A percentile compares a stretch with the other conserved stretches of the same genome.
phyloP scores from a whole-genome alignment of 495 filamentous ascomycete genomes.

The Chaetomium cochliodes region DNA sequence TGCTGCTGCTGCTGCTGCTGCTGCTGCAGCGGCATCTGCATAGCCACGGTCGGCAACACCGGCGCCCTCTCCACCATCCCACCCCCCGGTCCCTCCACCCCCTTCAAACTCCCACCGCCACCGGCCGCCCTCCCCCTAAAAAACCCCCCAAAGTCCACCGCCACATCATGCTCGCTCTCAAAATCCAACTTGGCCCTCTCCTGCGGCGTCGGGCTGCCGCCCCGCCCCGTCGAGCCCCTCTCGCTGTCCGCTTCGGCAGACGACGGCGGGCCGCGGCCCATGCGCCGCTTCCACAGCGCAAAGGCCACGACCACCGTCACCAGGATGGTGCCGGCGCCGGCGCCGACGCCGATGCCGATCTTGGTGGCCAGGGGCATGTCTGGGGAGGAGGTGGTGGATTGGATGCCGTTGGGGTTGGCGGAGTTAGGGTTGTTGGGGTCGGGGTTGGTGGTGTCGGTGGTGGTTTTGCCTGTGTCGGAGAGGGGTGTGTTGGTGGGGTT shows the following conservation, averaged over 20 bases:
- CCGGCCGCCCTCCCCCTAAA: neutral
- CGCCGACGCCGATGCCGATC: slow-evolving; percentile 29
- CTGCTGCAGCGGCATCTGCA: neutral
- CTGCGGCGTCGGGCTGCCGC: slow-evolving; percentile 3
- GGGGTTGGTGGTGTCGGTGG: neutral
- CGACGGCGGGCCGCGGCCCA: slow-evolving; percentile 13
- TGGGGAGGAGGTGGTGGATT: neutral
- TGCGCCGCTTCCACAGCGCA: slow-evolving; percentile 27
- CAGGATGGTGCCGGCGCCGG: slow-evolving; percentile 21
- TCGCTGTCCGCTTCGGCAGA: neutral
- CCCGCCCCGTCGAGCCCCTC: neutral
- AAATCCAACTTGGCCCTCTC: slow-evolving; percentile 31
- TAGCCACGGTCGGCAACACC: neutral
- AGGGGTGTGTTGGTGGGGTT: slow-evolving; percentile 3
- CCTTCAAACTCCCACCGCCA: neutral
- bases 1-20: neutral
- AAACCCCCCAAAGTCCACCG: slow-evolving; percentile 33
- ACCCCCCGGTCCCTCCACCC: too few species aligned
- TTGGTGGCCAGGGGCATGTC: slow-evolving; percentile 24
- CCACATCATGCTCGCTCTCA: slow-evolving; percentile 33
- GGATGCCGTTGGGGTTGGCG: neutral
- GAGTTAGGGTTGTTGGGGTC: neutral
- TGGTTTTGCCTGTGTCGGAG: neutral
- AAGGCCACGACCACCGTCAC: neutral
- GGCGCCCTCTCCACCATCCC: neutral